Conservation (phyloP, 768 basidiomycete genomes). For the Paxillus rubicundulus region DNA sequence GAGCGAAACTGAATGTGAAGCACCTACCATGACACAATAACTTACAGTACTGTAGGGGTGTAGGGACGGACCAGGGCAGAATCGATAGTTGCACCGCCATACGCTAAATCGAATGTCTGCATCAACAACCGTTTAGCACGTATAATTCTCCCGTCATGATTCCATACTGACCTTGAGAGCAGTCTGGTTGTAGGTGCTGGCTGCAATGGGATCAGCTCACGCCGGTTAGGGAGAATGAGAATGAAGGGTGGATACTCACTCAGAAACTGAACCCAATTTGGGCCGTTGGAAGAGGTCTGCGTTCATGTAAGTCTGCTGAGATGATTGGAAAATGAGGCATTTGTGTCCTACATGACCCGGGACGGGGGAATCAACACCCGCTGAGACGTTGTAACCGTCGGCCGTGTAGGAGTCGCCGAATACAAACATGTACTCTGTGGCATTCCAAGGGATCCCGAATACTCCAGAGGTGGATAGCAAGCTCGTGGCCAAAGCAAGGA, state of each 20-base stretch:
- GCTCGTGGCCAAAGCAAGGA: conserved; percentile 1
- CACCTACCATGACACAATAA: conserved; percentile 24
- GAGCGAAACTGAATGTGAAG: background rate
- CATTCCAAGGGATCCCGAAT: too few species aligned
- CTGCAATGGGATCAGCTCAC: conserved; percentile 27
- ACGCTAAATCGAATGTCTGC: too few species aligned
- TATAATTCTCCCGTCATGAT: background rate
- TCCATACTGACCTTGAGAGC: conserved; percentile 41
- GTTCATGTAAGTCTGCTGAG: too few species aligned
- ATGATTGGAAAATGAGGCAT: background rate
- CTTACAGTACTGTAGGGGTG: conserved; percentile 46
- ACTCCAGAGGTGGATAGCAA: conserved; percentile 8
- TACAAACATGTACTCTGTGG: too few species aligned
- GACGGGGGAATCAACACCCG: conserved; percentile 48
- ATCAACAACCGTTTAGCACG: too few species aligned
- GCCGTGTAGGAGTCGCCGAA: conserved; percentile 61
- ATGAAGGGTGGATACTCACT: conserved; percentile 31
- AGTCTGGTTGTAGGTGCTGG: conserved; percentile 54
- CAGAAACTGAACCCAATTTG: conserved; percentile 58
- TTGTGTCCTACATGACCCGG: conserved; percentile 47
- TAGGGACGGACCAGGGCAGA: conserved; percentile 54
- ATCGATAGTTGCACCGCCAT: too few species aligned
- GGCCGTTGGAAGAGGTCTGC: conserved; percentile 62
- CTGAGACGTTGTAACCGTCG: conserved; percentile 58
- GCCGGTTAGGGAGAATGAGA: background rate